Base-by-base conservation (phyloP, 305 asterid species). In the Fraxinus sp. region DNA sequence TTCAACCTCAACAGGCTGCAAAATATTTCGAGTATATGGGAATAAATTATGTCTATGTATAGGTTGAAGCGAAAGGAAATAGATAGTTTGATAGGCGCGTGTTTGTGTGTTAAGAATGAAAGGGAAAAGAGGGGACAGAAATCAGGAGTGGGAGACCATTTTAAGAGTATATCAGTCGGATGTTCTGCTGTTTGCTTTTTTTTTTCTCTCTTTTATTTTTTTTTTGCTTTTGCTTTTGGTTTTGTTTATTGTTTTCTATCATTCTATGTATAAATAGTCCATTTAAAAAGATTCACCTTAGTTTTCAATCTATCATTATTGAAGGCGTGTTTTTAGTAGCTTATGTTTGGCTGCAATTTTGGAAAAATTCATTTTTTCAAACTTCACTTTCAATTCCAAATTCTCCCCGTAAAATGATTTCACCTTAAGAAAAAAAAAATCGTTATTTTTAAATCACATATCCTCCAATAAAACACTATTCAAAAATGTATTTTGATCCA, bases 71-170 rank as follows among this genome's bases (percentile, higher is more conserved):
- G 85, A 80, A 52, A 81, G 74, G 77, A 5, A 16, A 33, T 68
- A 43, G 84, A 83, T 28, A 76, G 59, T 52, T 30, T 75, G 82
- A 81, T 80, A 76, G 77, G 73, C 77, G 79, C 68, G 57, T 77
- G 70, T 75, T 77, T 79, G 55, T 77, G 75, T 77, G 49, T 84
- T 74, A 82, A 81, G 74, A 83, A 85, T 79, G 83, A 79, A 49
- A 66, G 70, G 82, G 79, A 13, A 83, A 77, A 75, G 79, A 80
- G 84, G 90, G 86, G 86, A 85, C 89, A 87, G 46, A 74, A 76
- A 84, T 83, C 78, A 77, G 88, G 84, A 84, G 88, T 86, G 91
- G 92, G 92, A 85, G 89, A 88, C 93, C 93, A 86, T 87, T 87
- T 82, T 85, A 78, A 26, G 81, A 89, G 86, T 79, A 83, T 81